Evolutionary conservation across 1,284 basidiomycete species (phyloP), one percentile per base, ranked within the genome.

Genomic region (Vanrija pseudolonga): DNA sequence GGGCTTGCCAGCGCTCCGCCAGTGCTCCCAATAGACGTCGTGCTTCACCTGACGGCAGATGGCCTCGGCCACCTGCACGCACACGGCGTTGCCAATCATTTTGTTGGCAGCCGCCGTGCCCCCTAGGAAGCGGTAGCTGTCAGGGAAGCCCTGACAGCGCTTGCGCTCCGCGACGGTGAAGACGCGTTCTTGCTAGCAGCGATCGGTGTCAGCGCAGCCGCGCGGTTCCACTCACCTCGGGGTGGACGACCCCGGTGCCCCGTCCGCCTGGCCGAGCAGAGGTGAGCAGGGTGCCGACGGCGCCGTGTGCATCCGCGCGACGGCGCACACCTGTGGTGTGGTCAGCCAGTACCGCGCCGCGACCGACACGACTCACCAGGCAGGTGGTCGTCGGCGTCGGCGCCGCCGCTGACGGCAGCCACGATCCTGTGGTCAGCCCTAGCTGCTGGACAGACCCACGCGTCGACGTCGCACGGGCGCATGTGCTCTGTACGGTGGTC

Each of bases 81-180:
- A 50, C 38, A 66, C 41, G 24, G 61, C 61, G 42, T 66, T 66
- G 3, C 64, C 64, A 15, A 61, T 22, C 47, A 50, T 43, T 12
- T 12, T 32, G 32, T 32, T 32, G 9, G n/a, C 40, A 44, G 20
- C 62, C 53, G 47, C 47, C 40, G 51, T 54, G 32, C 20, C n/a
- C 37, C 53, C 48, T 57, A 45, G 47, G 17, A 69, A 50, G 6
- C n/a, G 12, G 40, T 63, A 65, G 2, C 23, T 22, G 45, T 69
- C 67, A 3, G 65, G 67, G 19, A 67, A 57, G 3, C 65, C 67
- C 50, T 61, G 60, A 19, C 62, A 48, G 5, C 67, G 55, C 24
- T 64, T 65, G 2, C 67, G 44, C 38, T 69, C 67, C 4, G 64
- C 62, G 3, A 64, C 52, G 0, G 61, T 57, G 20, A 69, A 60